These are phyloP conservation scores for Alternaria triticimaculans DNA, from an alignment of 2,329 filamentous ascomycete species.

Conservation along the genomic window DNA sequence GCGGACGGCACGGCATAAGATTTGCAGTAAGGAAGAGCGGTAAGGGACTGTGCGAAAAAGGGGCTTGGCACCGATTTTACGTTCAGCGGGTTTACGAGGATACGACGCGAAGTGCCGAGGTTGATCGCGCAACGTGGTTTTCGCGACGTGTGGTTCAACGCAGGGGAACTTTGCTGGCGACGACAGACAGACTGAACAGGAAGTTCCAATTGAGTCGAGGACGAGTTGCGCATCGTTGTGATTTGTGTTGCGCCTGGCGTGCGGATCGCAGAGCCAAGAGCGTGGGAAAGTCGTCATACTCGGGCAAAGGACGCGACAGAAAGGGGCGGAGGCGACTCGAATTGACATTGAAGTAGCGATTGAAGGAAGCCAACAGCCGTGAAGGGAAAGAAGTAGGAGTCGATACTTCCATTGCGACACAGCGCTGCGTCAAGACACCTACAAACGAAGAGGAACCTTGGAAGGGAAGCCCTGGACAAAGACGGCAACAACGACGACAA, in stretches of 20 bases:
- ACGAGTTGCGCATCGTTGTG: neutral
- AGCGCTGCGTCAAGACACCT: neutral
- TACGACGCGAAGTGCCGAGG: slow-evolving; percentile 1
- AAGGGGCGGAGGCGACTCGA: neutral
- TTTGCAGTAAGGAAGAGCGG: neutral
- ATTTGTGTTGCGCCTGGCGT: neutral
- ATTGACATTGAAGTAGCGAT: neutral
- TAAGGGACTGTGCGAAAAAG: neutral
- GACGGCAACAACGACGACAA: neutral
- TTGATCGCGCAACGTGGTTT: neutral
- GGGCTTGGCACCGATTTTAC: neutral
- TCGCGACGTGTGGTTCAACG: neutral
- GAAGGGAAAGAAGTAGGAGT: neutral
- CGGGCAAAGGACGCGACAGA: neutral
- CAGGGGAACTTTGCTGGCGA: neutral
- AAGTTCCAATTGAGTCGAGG: neutral
- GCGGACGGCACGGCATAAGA: neutral
- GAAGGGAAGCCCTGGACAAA: neutral
- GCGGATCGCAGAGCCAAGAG: neutral
- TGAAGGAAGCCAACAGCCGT: neutral
- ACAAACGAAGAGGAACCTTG: neutral
- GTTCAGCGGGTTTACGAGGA: neutral
- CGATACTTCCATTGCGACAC: neutral
- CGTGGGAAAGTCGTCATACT: neutral
- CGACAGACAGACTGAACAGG: neutral